phyloP scores from a whole-genome alignment of 75 land plant genomes.

The Selaginella moellendorffii region DNA sequence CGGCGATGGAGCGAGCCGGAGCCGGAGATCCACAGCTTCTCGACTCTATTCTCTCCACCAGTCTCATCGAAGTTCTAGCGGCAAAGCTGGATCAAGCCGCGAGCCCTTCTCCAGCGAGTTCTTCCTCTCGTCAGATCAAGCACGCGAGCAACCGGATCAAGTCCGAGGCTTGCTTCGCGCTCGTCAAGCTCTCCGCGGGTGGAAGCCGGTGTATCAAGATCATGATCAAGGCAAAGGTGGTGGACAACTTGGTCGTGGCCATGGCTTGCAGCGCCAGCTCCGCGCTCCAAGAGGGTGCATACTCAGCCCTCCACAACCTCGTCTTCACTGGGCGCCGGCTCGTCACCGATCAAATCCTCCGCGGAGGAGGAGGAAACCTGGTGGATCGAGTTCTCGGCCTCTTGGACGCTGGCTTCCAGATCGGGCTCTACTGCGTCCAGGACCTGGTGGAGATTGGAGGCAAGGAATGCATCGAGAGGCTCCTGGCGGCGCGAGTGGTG shows the following conservation, averaged over 20 bases:
- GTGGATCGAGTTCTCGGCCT: slow-evolving; percentile 15
- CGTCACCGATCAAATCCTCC: slow-evolving; percentile 13
- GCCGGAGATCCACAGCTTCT: slow-evolving; percentile 12
- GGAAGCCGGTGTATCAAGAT: slow-evolving; percentile 23
- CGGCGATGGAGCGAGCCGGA: slow-evolving; percentile 19
- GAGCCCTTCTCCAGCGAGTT: neutral
- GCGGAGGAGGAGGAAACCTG: slow-evolving; percentile 2
- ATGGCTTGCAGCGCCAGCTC: slow-evolving; percentile 15
- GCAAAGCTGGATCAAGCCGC: slow-evolving; percentile 8
- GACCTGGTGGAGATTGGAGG: slow-evolving; percentile 29
- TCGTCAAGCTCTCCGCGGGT: slow-evolving; percentile 27
- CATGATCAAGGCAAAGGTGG: slow-evolving; percentile 14
- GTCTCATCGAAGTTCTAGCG: slow-evolving; percentile 18
- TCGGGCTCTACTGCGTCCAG: slow-evolving; percentile 14
- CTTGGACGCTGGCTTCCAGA: slow-evolving; percentile 15
- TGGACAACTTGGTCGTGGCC: slow-evolving; percentile 19
- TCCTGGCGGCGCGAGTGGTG: slow-evolving; percentile 18
- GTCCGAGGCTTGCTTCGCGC: slow-evolving; percentile 16
- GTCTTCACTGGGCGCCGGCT: slow-evolving; percentile 20
- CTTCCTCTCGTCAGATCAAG: too few relatives aligned
- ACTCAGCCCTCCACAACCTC: slow-evolving; percentile 23
- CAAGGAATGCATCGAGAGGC: slow-evolving; percentile 22
- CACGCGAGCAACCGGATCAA: slow-evolving; percentile 9
- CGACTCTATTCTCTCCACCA: slow-evolving; percentile 18
- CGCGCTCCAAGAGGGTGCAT: slow-evolving; percentile 26